phyloP scores from a whole-genome alignment of 2,329 filamentous ascomycete species.

The Venturia nashicola region DNA sequence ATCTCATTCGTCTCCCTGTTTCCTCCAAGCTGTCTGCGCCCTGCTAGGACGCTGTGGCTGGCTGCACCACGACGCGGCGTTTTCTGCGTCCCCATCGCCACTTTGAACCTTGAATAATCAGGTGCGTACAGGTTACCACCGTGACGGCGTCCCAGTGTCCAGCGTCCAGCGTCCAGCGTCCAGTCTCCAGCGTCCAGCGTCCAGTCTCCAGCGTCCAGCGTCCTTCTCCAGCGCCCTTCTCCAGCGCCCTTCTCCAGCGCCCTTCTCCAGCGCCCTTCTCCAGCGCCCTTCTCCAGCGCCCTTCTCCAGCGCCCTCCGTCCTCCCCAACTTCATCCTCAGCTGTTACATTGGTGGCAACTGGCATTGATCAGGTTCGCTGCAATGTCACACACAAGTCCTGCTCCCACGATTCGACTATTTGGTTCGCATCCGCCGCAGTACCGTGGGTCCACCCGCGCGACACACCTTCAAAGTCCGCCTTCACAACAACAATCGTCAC shows the following conservation, averaged over 20 bases:
- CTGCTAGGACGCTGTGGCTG: background rate
- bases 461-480: background rate
- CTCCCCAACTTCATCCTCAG: background rate
- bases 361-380: background rate
- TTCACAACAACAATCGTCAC: conserved; percentile 12
- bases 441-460: conserved; percentile 2
- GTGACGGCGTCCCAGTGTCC: background rate
- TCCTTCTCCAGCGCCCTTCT: too few relatives aligned
- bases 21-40: background rate
- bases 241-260: too few relatives aligned
- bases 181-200: background rate
- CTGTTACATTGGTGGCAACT: background rate
- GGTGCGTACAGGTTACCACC: background rate
- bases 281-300: too few relatives aligned
- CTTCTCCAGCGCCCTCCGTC: too few relatives aligned
- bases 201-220: too few relatives aligned
- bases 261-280: too few relatives aligned
- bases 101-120: background rate
- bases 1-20: background rate
- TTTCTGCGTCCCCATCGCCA: conserved; percentile 2
- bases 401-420: conserved; percentile 7
- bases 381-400: conserved; percentile 5
- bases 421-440: conserved; percentile 6
- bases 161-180: too few relatives aligned
- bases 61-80: background rate